Conservation (phyloP, 2,329 filamentous ascomycete genomes). For the Zasmidium cellare region DNA sequence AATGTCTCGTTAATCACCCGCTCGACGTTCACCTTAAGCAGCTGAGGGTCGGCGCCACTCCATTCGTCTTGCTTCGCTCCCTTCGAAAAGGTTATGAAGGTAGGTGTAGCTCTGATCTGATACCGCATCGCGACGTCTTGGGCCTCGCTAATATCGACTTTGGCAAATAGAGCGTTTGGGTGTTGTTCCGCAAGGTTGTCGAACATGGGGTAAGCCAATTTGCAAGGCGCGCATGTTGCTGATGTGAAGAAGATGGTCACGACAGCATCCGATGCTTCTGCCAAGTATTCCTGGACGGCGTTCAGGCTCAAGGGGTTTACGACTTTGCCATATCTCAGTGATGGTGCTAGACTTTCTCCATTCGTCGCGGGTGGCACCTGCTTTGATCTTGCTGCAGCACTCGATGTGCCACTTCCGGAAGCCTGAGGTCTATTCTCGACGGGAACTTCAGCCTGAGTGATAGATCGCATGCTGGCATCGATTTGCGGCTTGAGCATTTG, state of each 20-base stretch:
- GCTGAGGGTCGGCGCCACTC: slow-evolving; percentile 70
- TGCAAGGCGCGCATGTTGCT: slow-evolving; percentile 81
- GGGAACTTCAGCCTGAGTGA: slow-evolving; percentile 59
- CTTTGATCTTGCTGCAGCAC: background rate
- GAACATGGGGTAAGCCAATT: slow-evolving; percentile 76
- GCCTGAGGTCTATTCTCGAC: slow-evolving; percentile 29
- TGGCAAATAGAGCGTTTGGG: slow-evolving; percentile 70
- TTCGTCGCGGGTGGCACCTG: background rate
- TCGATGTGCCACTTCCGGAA: slow-evolving; percentile 3
- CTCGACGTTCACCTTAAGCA: slow-evolving; percentile 70
- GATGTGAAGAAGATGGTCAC: slow-evolving; percentile 93
- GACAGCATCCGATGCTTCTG: slow-evolving; percentile 63
- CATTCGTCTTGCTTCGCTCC: slow-evolving; percentile 77
- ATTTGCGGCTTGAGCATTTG: slow-evolving; percentile 81
- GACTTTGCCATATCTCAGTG: slow-evolving; percentile 51
- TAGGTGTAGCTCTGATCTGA: slow-evolving; percentile 74
- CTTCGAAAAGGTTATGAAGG: slow-evolving; percentile 80
- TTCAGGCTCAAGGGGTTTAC: slow-evolving; percentile 59
- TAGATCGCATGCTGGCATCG: slow-evolving; percentile 62
- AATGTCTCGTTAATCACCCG: slow-evolving; percentile 73
- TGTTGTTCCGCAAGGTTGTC: slow-evolving; percentile 76
- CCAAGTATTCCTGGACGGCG: slow-evolving; percentile 62
- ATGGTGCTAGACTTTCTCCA: slow-evolving; percentile 6
- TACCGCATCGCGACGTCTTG: slow-evolving; percentile 63
- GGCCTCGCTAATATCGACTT: slow-evolving; percentile 73